These are phyloP conservation scores for Torulaspora indica DNA, from an alignment of 805 yeast species.

Conservation along the genomic window DNA sequence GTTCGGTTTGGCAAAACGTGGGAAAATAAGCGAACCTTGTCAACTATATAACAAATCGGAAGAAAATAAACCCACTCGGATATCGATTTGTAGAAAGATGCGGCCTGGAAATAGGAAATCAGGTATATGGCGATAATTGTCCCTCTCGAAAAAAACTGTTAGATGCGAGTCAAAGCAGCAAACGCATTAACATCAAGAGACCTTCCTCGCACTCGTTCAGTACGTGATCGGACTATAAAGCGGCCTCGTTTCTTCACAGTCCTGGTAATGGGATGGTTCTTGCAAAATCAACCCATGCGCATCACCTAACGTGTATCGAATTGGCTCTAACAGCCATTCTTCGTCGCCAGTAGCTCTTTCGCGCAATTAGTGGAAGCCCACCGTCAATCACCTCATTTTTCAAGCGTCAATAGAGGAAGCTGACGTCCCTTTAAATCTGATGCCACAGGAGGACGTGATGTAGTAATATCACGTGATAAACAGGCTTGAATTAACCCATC, in stretches of 20 bases:
- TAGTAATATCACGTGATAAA: background rate
- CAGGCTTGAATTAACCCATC: no score
- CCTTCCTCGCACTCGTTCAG: slow-evolving; percentile 4
- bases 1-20: background rate
- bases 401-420: slow-evolving; percentile 1
- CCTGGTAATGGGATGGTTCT: slow-evolving; percentile 1
- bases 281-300: background rate
- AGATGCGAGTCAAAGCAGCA: slow-evolving; percentile 1
- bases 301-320: slow-evolving; percentile 6
- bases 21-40: slow-evolving; percentile 4
- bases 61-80: slow-evolving; percentile 9
- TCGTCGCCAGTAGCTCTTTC: background rate
- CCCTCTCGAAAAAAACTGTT: slow-evolving; percentile 5
- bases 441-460: no score
- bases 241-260: slow-evolving; percentile 1
- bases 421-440: background rate
- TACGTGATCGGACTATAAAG: slow-evolving; percentile 7
- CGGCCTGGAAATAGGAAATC: slow-evolving; percentile 1
- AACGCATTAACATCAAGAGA: slow-evolving; percentile 5
- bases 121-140: slow-evolving; percentile 3
- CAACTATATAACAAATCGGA: slow-evolving; percentile 5
- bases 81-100: background rate
- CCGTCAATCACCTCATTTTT: background rate
- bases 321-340: background rate
- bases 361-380: slow-evolving; percentile 4